A percentile compares a stretch with the other conserved stretches of the same genome.
These are phyloP conservation scores for Vitis riparia DNA, from an alignment of 164 flowering plant genomes.

Conservation along the genomic window DNA sequence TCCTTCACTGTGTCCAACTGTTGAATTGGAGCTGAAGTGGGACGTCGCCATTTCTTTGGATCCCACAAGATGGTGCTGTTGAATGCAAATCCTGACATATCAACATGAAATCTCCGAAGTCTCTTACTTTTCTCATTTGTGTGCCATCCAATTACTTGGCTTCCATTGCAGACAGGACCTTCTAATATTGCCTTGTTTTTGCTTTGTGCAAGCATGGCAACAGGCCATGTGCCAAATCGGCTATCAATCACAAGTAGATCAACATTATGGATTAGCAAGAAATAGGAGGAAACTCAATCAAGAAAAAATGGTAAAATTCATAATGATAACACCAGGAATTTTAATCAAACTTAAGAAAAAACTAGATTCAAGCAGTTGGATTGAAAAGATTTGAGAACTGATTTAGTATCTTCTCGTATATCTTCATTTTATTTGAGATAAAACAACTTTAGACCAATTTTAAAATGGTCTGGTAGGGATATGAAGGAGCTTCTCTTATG, in stretches of 20 bases:
- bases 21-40: constrained; percentile 52
- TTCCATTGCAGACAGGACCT: constrained; percentile 96
- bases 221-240: constrained; percentile 98
- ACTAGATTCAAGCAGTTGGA: no score
- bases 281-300: neutral
- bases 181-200: constrained; percentile 84
- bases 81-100: constrained; percentile 99
- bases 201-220: constrained; percentile 90
- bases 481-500: no score
- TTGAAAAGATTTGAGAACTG: no score
- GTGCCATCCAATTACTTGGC: constrained; percentile 94
- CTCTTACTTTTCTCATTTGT: constrained; percentile 94
- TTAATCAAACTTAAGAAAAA: no score
- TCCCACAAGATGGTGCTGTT: constrained; percentile 96
- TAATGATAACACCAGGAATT: neutral
- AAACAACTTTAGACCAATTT: no score
- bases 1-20: constrained; percentile 89
- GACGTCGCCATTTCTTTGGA: constrained; percentile 82
- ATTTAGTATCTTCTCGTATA: no score
- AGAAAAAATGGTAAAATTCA: neutral
- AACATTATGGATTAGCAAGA: neutral
- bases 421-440: no score
- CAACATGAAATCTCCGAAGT: constrained; percentile 91
- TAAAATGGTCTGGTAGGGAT: no score
- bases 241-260: constrained; percentile 29